Conservation (phyloP, 257 asterid genomes). For the Solanum bulbocastanum region DNA sequence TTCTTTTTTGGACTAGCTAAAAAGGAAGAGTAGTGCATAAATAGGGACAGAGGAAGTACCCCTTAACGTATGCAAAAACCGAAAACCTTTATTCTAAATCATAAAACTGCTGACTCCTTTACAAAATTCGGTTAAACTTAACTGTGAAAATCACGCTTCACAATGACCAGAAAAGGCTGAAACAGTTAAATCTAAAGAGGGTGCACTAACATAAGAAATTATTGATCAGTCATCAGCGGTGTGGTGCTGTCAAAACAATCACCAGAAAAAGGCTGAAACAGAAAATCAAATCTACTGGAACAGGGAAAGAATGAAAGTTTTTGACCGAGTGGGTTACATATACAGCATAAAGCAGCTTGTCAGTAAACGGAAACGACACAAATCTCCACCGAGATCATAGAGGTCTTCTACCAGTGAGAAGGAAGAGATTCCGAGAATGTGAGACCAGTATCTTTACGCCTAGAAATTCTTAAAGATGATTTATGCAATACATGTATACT, state of each 20-base stretch:
- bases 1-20: not conserved
- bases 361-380: not conserved
- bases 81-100: not conserved
- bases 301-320: not conserved
- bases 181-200: not conserved
- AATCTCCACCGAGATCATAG: not conserved
- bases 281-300: not conserved
- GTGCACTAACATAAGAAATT: not conserved
- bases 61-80: not conserved
- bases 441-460: not conserved
- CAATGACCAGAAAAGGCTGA: not conserved
- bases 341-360: not conserved
- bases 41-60: not conserved
- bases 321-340: not conserved
- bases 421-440: not conserved
- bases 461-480: not conserved
- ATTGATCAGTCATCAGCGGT: not conserved
- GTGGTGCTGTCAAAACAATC: not conserved
- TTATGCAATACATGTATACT: not conserved
- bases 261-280: not conserved
- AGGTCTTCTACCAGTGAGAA: not conserved
- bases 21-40: not conserved
- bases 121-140: not conserved
- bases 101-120: not conserved
- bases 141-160: not conserved